Conservation (phyloP, 2,329 filamentous ascomycete genomes). For the Beauveria asiatica region DNA sequence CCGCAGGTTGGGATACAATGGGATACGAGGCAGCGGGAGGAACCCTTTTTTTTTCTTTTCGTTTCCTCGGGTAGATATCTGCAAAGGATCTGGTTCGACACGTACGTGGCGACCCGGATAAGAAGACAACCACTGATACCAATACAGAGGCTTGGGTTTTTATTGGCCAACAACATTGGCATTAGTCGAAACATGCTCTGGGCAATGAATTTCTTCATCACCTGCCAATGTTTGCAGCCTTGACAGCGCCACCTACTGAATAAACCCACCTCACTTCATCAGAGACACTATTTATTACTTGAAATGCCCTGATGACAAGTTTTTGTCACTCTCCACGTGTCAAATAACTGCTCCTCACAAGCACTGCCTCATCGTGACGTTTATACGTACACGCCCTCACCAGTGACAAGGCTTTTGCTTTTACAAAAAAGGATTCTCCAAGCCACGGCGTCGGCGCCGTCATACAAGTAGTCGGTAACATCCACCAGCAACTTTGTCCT, state of each 20-base stretch:
- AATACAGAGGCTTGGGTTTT: background rate
- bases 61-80: background rate
- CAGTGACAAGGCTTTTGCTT: background rate
- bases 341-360: background rate
- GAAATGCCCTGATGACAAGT: background rate
- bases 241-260: background rate
- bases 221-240: background rate
- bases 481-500: no score
- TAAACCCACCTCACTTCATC: background rate
- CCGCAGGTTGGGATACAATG: background rate
- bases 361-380: constrained; percentile 6
- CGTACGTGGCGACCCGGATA: background rate
- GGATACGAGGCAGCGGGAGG: background rate
- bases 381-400: background rate
- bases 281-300: background rate
- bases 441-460: background rate
- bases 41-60: background rate
- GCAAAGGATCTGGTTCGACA: background rate
- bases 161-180: background rate
- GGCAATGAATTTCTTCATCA: no score
- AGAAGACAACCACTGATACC: background rate
- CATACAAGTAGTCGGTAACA: no score
- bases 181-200: background rate
- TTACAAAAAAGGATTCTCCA: background rate
- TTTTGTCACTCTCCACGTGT: background rate